Base-by-base conservation (phyloP, 108 stramenopile genomes). In the Stephanodiscus triporus region DNA sequence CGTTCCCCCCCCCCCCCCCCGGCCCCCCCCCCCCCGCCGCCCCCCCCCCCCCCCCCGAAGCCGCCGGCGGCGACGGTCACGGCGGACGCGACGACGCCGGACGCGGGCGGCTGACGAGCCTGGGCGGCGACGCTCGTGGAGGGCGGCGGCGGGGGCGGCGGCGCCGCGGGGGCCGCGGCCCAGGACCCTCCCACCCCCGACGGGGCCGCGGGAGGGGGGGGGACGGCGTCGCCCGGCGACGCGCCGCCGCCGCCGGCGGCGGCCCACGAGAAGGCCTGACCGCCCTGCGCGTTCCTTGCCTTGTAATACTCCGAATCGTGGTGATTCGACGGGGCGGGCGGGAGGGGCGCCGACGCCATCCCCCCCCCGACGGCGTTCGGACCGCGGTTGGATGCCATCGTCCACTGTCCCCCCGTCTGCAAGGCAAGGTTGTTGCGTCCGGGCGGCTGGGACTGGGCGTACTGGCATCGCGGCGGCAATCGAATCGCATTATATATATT, bases 381-480 rank as follows among this genome's bases (percentile, higher is more conserved):
- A 23, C 92, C 92, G 62, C 92, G 87, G 74, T 96, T 96, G 61
- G 87, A 88, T 2, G 92, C 91, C 91, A 92, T 95, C 43, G 94
- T 92, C 94, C 94, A 95, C 69, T 95, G 89, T 66, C 91, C 91
- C 66, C 80, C 83, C 14, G 94, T 95, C 71, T 87, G 83, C 27
- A 81, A 72, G 40, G 89, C 75, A 19, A 95, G 66, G 38, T 92
- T 85, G 43, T 72, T 72, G 59, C 90, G 81, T 57, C 94, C 94
- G n/a, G n/a, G n/a, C 0, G 94, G 92, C 5, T 89, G 94, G 32
- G 68, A 74, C 42, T 76, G 76, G 37, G 71, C 43, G 70, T 81
- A 93, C 80, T 75, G 43, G n/a, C n/a, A n/a, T n/a, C n/a, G n/a
- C n/a, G n/a, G n/a, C n/a, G n/a, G n/a, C n/a, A n/a, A n/a, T n/a